These are phyloP conservation scores for Physcomitrellopsis africana DNA, from an alignment of 225 moss, liverwort and hornwort species.

Conservation along the genomic window DNA sequence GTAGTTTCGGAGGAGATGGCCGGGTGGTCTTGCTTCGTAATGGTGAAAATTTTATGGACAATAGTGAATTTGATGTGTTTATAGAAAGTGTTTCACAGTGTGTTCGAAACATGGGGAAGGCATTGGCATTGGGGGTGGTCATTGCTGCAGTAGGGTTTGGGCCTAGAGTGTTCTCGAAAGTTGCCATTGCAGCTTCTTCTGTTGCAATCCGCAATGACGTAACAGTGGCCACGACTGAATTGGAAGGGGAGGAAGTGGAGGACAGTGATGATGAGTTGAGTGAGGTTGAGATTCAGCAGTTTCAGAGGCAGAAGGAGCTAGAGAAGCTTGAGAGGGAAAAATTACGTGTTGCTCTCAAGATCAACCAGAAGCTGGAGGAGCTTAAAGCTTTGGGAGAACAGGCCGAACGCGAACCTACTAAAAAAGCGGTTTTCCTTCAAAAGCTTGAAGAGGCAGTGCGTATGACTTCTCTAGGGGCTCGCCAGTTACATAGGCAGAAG, in stretches of 20 bases:
- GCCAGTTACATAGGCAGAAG: conserved; percentile 45
- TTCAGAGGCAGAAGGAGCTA: conserved; percentile 42
- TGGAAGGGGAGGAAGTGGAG: conserved; percentile 30
- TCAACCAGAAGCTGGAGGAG: conserved; percentile 52
- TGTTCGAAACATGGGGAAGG: conserved; percentile 54
- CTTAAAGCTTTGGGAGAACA: conserved; percentile 49
- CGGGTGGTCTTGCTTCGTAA: background rate
- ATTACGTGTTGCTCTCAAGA: conserved; percentile 40
- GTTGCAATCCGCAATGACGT: conserved; percentile 29
- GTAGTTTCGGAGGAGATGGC: background rate
- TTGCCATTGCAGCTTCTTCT: conserved; percentile 65
- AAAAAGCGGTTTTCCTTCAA: conserved; percentile 31
- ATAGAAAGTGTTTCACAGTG: conserved; percentile 35
- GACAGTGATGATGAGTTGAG: conserved; percentile 35
- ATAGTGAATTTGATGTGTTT: conserved; percentile 18
- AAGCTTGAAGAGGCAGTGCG: conserved; percentile 58
- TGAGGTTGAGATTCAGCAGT: conserved; percentile 50
- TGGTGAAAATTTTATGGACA: background rate
- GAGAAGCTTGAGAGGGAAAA: conserved; percentile 50
- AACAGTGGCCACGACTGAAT: conserved; percentile 26
- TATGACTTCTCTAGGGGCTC: conserved; percentile 36
- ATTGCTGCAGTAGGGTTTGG: conserved; percentile 67
- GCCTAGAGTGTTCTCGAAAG: conserved; percentile 36
- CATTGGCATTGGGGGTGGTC: conserved; percentile 61
- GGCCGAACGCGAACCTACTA: conserved; percentile 38